Conservation (phyloP, 768 basidiomycete species). For the Psilocybe subaeruginosa region DNA sequence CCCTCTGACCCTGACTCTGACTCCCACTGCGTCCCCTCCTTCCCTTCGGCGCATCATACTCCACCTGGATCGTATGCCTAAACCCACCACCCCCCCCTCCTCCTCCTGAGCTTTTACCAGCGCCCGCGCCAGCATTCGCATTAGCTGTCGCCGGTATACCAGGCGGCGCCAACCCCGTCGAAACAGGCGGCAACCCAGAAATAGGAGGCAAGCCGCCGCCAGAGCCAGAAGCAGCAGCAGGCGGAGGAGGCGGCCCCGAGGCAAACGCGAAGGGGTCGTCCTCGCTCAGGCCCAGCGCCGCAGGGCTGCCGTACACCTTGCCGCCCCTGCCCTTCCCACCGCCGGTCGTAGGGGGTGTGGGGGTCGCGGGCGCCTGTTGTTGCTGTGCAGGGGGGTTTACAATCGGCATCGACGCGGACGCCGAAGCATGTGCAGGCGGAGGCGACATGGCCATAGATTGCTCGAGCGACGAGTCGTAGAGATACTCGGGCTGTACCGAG, state of each 20-base stretch:
- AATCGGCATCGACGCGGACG: constrained; percentile 30
- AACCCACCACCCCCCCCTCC: constrained; percentile 42
- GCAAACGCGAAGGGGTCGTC: constrained; percentile 77
- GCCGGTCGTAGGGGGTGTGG: not conserved
- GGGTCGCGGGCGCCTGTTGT: not conserved
- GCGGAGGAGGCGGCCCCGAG: constrained; percentile 27
- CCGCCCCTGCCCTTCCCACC: not conserved
- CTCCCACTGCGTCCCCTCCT: constrained; percentile 35
- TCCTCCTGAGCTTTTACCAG: constrained; percentile 29
- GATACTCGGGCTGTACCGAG: constrained; percentile 69
- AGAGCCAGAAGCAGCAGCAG: not conserved
- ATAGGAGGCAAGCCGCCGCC: not conserved
- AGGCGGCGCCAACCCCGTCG: not conserved
- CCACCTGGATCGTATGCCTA: constrained; percentile 95
- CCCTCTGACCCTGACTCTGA: constrained; percentile 26
- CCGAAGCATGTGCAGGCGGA: constrained; percentile 9
- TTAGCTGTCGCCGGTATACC: not conserved
- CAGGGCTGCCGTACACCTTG: constrained; percentile 36
- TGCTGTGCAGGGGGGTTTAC: constrained; percentile 22
- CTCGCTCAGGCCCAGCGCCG: constrained; percentile 43
- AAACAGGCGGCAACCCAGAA: not conserved
- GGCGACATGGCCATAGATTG: constrained; percentile 41
- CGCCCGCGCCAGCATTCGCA: not conserved
- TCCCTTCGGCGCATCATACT: constrained; percentile 73
- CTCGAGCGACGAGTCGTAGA: constrained; percentile 75